Conservation (phyloP, 345 rosid species). For the Lepidium sativum region DNA sequence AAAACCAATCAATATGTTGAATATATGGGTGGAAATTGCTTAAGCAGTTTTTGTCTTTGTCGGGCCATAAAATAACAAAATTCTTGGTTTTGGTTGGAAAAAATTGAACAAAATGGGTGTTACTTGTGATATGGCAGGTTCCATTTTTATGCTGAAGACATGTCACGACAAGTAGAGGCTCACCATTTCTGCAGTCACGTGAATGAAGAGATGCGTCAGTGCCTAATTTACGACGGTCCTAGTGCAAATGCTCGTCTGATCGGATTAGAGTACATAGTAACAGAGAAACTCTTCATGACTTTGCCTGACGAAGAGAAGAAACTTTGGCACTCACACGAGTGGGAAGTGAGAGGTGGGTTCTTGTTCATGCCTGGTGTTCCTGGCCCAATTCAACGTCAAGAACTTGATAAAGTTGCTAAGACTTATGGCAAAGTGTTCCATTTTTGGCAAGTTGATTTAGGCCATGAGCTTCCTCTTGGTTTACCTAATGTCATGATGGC, state of each 20-base stretch:
- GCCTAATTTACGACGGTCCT: constrained; percentile 56
- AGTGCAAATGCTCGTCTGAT: constrained; percentile 44
- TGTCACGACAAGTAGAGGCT: constrained; percentile 71
- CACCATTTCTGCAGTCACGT: constrained; percentile 72
- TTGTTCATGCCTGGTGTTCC: constrained; percentile 71
- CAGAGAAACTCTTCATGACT: constrained; percentile 58
- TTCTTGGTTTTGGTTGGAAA: background rate
- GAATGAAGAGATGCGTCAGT: constrained; percentile 80
- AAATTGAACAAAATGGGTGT: background rate
- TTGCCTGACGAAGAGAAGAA: constrained; percentile 67
- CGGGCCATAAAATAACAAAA: background rate
- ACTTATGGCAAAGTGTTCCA: constrained; percentile 71
- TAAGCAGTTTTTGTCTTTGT: background rate
- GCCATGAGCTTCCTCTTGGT: constrained; percentile 65
- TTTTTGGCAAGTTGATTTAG: constrained; percentile 85
- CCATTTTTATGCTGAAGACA: constrained; percentile 60
- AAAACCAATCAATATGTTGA: background rate
- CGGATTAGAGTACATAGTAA: constrained; percentile 64
- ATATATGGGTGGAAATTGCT: background rate
- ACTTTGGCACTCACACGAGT: constrained; percentile 71
- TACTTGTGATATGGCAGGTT: constrained; percentile 33
- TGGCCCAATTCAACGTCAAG: constrained; percentile 50
- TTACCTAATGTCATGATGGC: constrained; percentile 73
- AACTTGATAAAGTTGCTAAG: constrained; percentile 56
- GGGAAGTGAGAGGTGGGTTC: constrained; percentile 73